Conservation (phyloP, 208 protist genomes). For the Perkinsela sp. region DNA sequence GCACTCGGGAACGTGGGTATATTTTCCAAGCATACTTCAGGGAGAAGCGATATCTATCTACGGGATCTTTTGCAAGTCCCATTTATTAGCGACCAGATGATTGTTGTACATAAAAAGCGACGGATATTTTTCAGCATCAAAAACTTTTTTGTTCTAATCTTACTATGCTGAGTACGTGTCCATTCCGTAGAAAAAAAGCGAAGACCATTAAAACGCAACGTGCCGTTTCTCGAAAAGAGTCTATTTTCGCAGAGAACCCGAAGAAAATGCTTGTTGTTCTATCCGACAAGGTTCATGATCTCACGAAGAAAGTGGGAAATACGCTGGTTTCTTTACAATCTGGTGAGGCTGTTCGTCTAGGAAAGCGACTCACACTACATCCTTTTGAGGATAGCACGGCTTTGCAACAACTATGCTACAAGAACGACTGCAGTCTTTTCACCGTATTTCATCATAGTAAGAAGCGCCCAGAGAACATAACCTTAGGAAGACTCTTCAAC, state of each 20-base stretch:
- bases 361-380: constrained; percentile 44
- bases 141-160: too few species aligned
- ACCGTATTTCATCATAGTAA: constrained; percentile 49
- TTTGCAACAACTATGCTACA: constrained; percentile 56
- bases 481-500: constrained; percentile 47
- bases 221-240: constrained; percentile 4
- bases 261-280: constrained; percentile 39
- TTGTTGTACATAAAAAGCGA: too few species aligned
- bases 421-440: constrained; percentile 66
- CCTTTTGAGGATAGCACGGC: constrained; percentile 50
- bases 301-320: constrained; percentile 25
- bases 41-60: too few species aligned
- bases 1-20: too few species aligned
- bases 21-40: too few species aligned
- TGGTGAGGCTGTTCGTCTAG: constrained; percentile 33
- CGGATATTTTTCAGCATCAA: too few species aligned
- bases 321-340: constrained; percentile 39
- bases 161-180: constrained; percentile 1
- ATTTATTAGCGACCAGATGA: too few species aligned
- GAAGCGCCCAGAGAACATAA: constrained; percentile 59
- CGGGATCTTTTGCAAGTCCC: too few species aligned
- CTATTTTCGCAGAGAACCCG: constrained; percentile 23
- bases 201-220: constrained; percentile 4
- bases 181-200: constrained; percentile 1
- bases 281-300: constrained; percentile 19